Conservation (phyloP, 192 early-diverging fungal species). For the Coemansia sp. region DNA sequence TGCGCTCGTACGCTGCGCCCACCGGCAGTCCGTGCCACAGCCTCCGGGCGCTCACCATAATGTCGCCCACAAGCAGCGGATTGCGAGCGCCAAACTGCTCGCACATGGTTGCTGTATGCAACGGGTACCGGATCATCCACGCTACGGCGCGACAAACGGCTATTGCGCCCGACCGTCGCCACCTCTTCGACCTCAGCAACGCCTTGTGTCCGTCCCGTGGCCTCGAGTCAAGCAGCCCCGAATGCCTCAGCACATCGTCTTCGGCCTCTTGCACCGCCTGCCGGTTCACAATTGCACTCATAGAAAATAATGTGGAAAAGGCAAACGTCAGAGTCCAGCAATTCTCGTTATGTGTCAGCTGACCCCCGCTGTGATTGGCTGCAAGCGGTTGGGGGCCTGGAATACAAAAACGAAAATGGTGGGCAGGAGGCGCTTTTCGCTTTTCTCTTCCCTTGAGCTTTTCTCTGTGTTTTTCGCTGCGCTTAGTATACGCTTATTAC, state of each 20-base stretch:
- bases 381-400: neutral
- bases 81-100: constrained; percentile 10
- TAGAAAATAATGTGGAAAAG: neutral
- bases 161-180: constrained; percentile 18
- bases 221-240: constrained; percentile 3
- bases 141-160: constrained; percentile 3
- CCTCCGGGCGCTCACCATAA: no score
- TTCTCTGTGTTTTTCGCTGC: constrained; percentile 36
- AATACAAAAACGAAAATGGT: neutral
- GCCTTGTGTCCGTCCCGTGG: neutral
- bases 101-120: constrained; percentile 24
- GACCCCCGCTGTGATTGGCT: neutral
- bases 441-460: constrained; percentile 23
- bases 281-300: neutral
- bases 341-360: neutral
- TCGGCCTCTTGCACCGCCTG: constrained; percentile 10
- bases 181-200: constrained; percentile 8
- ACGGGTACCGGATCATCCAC: constrained; percentile 18
- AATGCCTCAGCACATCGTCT: constrained; percentile 18
- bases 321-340: neutral
- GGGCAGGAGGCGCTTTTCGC: constrained; percentile 5
- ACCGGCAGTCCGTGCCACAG: constrained; percentile 5
- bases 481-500: constrained; percentile 28
- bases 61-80: neutral
- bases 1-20: constrained; percentile 27